These are phyloP conservation scores for Fusarium beomiforme DNA, from an alignment of 2,329 filamentous ascomycete species.

Conservation along the genomic window DNA sequence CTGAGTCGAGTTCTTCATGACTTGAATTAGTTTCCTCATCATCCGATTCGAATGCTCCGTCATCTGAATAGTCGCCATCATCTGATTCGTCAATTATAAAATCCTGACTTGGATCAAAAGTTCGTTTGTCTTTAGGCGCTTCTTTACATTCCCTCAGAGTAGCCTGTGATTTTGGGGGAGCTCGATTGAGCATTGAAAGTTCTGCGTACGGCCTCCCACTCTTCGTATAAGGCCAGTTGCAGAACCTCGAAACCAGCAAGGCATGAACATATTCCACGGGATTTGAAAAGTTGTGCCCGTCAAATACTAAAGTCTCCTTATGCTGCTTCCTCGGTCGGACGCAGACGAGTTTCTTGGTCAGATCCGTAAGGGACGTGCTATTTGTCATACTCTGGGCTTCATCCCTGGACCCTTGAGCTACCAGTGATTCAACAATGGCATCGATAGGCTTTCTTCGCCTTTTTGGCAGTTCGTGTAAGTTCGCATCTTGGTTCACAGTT, in stretches of 20 bases:
- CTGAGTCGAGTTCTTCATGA: neutral
- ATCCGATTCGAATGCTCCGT: neutral
- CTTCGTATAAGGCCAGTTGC: neutral
- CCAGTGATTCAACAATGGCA: neutral
- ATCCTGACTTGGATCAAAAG: neutral
- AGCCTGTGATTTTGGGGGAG: neutral
- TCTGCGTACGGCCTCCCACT: neutral
- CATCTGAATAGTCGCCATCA: neutral
- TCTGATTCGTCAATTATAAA: neutral
- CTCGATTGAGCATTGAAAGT: neutral
- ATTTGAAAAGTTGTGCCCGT: neutral
- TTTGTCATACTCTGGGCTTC: neutral
- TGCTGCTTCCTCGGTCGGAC: neutral
- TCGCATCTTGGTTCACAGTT: neutral
- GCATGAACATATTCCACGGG: neutral
- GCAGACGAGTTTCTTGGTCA: constrained; percentile 5
- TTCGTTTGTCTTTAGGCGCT: neutral
- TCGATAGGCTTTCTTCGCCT: neutral
- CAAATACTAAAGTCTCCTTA: neutral
- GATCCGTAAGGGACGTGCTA: neutral
- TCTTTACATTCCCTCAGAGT: neutral
- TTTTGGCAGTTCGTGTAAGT: neutral
- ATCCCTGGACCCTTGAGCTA: neutral
- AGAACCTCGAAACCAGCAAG: neutral
- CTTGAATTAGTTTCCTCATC: neutral